These are phyloP conservation scores for Lentinula raphanica DNA, from an alignment of 768 basidiomycete species.

Conservation along the genomic window DNA sequence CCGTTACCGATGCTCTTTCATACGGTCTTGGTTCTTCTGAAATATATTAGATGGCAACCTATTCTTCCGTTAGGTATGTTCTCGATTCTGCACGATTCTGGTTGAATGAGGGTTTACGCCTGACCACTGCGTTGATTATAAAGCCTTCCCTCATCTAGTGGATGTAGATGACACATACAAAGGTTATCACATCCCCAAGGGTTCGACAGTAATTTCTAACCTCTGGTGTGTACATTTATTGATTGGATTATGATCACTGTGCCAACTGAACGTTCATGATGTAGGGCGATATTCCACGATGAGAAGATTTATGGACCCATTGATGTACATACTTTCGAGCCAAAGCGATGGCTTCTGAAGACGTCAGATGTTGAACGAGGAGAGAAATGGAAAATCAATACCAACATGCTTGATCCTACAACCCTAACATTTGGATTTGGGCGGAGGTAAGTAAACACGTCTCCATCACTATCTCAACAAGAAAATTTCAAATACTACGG, in stretches of 20 bases:
- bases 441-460: neutral
- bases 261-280: neutral
- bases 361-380: neutral
- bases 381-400: neutral
- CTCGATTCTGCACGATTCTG: neutral
- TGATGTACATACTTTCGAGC: neutral
- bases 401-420: neutral
- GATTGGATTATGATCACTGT: neutral
- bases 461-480: no score
- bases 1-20: neutral
- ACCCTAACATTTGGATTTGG: neutral
- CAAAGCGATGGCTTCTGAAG: neutral
- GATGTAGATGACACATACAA: slow-evolving; percentile 25
- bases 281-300: neutral
- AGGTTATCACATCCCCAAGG: slow-evolving; percentile 27
- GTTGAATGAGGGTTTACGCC: neutral
- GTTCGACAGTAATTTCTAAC: slow-evolving; percentile 30
- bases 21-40: neutral
- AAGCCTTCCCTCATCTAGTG: slow-evolving; percentile 23
- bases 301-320: neutral
- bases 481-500: neutral
- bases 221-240: slow-evolving; percentile 21
- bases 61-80: neutral
- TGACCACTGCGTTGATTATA: neutral
- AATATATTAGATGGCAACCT: slow-evolving; percentile 1